A percentile compares a stretch with the other conserved stretches of the same genome.
Conservation (phyloP, 2,329 filamentous ascomycete species). For the Colletotrichum incanum region DNA sequence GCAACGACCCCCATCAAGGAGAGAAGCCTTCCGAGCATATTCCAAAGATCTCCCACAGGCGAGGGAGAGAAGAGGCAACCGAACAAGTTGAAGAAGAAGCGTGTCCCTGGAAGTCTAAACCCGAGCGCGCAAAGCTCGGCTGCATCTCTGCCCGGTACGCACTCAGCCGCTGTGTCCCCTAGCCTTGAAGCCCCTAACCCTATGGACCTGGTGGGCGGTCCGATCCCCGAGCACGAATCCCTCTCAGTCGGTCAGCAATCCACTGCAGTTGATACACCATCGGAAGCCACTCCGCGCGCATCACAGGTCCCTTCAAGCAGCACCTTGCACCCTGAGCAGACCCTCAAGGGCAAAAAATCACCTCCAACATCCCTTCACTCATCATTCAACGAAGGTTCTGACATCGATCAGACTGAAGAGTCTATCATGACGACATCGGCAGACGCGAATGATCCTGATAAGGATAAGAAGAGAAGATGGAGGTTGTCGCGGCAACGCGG, state of each 20-base stretch:
- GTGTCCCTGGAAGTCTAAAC: slow-evolving; percentile 81
- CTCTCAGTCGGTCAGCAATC: slow-evolving; percentile 22
- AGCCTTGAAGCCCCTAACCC: slow-evolving; percentile 63
- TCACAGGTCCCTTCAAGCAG: slow-evolving; percentile 62
- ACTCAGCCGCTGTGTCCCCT: slow-evolving; percentile 63
- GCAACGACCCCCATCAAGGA: slow-evolving; percentile 75
- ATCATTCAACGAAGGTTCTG: slow-evolving; percentile 85
- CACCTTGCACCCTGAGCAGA: slow-evolving; percentile 60
- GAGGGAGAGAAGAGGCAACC: slow-evolving; percentile 79
- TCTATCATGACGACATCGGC: slow-evolving; percentile 49
- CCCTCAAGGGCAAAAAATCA: slow-evolving; percentile 78
- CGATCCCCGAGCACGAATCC: slow-evolving; percentile 42
- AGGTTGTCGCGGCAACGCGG: slow-evolving; percentile 79
- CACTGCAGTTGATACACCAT: slow-evolving; percentile 48
- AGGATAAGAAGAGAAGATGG: slow-evolving; percentile 79
- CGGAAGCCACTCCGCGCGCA: slow-evolving; percentile 63
- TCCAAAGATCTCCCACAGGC: slow-evolving; percentile 77
- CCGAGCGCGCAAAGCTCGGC: slow-evolving; percentile 93
- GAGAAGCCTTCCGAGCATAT: slow-evolving; percentile 77
- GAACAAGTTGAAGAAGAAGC: slow-evolving; percentile 93
- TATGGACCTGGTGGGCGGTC: slow-evolving; percentile 55
- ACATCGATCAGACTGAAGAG: slow-evolving; percentile 82
- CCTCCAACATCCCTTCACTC: slow-evolving; percentile 85
- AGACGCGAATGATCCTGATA: slow-evolving; percentile 66
- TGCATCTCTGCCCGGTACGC: slow-evolving; percentile 74